Base-by-base conservation (phyloP, 2,329 filamentous ascomycete genomes). In the Fusarium sp. region DNA sequence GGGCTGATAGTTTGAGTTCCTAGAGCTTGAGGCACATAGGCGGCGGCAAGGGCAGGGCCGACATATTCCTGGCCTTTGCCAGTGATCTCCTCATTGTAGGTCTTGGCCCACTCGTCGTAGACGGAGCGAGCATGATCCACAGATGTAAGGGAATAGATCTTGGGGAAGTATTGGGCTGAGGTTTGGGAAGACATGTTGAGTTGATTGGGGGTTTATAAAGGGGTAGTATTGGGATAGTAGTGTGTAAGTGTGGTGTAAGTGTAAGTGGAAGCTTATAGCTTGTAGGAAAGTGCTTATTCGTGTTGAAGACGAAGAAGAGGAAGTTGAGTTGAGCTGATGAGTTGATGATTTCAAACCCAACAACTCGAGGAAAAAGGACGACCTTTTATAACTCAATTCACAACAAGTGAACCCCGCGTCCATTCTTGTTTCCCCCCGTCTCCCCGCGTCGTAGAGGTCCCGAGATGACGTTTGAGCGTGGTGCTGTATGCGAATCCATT, bases 61-160 rank as follows among this genome's bases (percentile, higher is more conserved):
- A 83, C 51, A 74, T 83, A 65, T 76, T 81, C 74, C 59, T 86
- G 65, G 74, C 78, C 55, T 26, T 67, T 67, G 30, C 71, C 71
- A 70, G 82, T 50, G 65, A 78, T 74, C 30, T 76, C 79, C 41
- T 69, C 62, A 48, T 80, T 75, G 70, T 78, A 80, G 30, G 71
- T 76, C 35, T 73, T 61, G 35, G 79, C 77, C 79, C 76, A 79
- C 30, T 79, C 71, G 37, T 78, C 76, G 53, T 80, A 80, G 41
- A 79, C 70, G n/a, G 64, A 43, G n/a, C 71, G 70, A 41, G 72
- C 69, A 32, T 74, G 70, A 32, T 70, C 63, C 39, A 72, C 68
- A 39, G 70, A 70, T 24, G 67, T 72, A 32, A 75, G 62, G 41
- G 67, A 68, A 65, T 77, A 75, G 58, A 72, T 71, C 39, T 71